phyloP scores from a whole-genome alignment of 2,329 filamentous ascomycete genomes.

The Colletotrichum sansevieriae region DNA sequence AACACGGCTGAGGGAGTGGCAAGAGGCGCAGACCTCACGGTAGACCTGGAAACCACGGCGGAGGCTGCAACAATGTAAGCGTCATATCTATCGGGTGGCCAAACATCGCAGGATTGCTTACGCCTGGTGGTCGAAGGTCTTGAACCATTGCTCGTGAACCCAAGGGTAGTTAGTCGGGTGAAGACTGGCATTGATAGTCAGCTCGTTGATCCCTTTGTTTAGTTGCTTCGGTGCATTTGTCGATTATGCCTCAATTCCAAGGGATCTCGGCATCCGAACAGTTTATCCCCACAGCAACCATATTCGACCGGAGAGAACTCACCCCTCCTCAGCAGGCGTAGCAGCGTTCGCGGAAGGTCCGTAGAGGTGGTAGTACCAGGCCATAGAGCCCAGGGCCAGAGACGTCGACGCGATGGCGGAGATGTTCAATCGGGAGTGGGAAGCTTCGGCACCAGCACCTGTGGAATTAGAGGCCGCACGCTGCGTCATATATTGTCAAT shows the following conservation, averaged over 20 bases:
- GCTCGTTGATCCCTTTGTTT: conserved; percentile 27
- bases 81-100: conserved; percentile 12
- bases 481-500: conserved; percentile 60
- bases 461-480: conserved; percentile 80
- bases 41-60: conserved; percentile 99
- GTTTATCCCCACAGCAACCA: conserved; percentile 28
- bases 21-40: conserved; percentile 96
- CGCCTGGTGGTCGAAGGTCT: conserved; percentile 97
- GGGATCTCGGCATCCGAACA: conserved; percentile 27
- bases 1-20: conserved; percentile 95
- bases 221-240: conserved; percentile 22
- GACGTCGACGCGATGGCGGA: conserved; percentile 89
- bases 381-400: conserved; percentile 88
- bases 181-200: conserved; percentile 69
- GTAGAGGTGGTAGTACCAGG: conserved; percentile 98
- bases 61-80: conserved; percentile 70
- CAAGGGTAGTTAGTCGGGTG: conserved; percentile 94
- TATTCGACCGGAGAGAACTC: conserved; percentile 62
- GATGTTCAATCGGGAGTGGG: conserved; percentile 85
- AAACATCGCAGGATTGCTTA: conserved; percentile 64
- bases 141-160: conserved; percentile 91
- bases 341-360: conserved; percentile 88
- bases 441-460: conserved; percentile 76
- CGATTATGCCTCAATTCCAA: conserved; percentile 42
- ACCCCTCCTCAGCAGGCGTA: conserved; percentile 98